A percentile compares a stretch with the other conserved stretches of the same genome.
These are phyloP conservation scores for Sarocladium kiliense DNA, from an alignment of 2,329 filamentous ascomycete genomes.

Conservation along the genomic window DNA sequence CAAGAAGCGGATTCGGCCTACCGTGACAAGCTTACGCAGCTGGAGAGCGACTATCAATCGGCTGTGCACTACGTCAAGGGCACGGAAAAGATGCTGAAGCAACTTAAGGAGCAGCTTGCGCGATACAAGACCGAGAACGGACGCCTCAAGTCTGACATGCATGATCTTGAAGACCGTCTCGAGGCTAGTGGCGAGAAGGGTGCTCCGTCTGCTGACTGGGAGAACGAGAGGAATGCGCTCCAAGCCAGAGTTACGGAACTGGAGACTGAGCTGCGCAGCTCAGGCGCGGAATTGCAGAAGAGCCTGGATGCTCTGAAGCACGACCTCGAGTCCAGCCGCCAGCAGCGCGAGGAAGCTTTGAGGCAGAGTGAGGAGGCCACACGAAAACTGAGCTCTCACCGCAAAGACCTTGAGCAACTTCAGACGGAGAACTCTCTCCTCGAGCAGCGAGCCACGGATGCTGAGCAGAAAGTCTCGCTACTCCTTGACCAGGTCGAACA, in stretches of 20 bases:
- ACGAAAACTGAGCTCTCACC: constrained; percentile 53
- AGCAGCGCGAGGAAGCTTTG: constrained; percentile 54
- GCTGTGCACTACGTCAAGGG: constrained; percentile 97
- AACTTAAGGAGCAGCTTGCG: constrained; percentile 95
- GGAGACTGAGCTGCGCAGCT: constrained; percentile 62
- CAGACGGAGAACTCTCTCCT: constrained; percentile 77
- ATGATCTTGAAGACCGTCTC: constrained; percentile 54
- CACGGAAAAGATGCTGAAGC: constrained; percentile 98
- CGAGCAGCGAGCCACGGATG: constrained; percentile 80
- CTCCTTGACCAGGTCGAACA: constrained; percentile 91
- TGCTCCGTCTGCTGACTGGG: constrained; percentile 60
- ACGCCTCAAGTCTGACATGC: constrained; percentile 77
- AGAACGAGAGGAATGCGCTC: constrained; percentile 64
- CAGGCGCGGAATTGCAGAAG: constrained; percentile 63
- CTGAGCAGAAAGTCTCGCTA: constrained; percentile 87
- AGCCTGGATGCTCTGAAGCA: constrained; percentile 63
- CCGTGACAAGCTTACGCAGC: constrained; percentile 85
- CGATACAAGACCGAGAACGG: constrained; percentile 85
- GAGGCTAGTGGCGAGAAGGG: constrained; percentile 27
- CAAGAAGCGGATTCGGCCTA: constrained; percentile 86
- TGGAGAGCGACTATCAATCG: constrained; percentile 96
- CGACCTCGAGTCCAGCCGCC: constrained; percentile 62
- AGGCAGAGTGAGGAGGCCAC: constrained; percentile 48
- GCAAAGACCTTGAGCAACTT: constrained; percentile 71
- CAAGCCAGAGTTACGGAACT: constrained; percentile 63